phyloP scores from a whole-genome alignment of 495 filamentous ascomycete species.

The Xylaria curta region DNA sequence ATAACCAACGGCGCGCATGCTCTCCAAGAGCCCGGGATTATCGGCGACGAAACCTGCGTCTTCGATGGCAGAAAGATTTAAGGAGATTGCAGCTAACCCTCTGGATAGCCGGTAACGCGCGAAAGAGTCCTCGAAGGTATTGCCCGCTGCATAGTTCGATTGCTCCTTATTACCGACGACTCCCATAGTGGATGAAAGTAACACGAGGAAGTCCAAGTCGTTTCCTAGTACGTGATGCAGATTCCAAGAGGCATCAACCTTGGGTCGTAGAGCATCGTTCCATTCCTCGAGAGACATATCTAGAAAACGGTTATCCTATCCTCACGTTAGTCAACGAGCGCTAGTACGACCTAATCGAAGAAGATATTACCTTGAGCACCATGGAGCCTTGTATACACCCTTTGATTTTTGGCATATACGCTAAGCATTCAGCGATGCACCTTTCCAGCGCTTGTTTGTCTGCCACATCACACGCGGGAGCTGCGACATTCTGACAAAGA shows the following conservation, averaged over 20 bases:
- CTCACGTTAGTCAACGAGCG: neutral
- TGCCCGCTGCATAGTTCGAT: constrained; percentile 60
- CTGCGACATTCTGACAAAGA: constrained; percentile 23
- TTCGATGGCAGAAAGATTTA: constrained; percentile 51
- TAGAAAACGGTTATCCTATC: constrained; percentile 21
- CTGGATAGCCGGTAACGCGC: constrained; percentile 39
- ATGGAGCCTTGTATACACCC: constrained; percentile 56
- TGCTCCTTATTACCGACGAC: constrained; percentile 58
- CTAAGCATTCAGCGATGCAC: constrained; percentile 29
- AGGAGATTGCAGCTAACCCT: constrained; percentile 41
- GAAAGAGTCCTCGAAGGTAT: constrained; percentile 56
- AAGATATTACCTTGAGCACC: constrained; percentile 41
- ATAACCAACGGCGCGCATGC: constrained; percentile 29
- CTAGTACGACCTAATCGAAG: neutral
- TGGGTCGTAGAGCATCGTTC: constrained; percentile 43
- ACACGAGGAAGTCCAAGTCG: constrained; percentile 62
- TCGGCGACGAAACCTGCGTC: constrained; percentile 35
- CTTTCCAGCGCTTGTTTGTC: constrained; percentile 22
- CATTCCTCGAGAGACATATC: constrained; percentile 46
- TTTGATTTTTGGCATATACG: constrained; percentile 43
- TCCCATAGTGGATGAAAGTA: constrained; percentile 58
- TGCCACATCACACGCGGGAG: constrained; percentile 36
- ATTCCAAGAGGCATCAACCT: constrained; percentile 55
- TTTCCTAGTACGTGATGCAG: constrained; percentile 50
- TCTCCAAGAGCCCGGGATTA: constrained; percentile 19